phyloP scores from a whole-genome alignment of 371 early-diverging fungal genomes.

The Mortierella sp. region DNA sequence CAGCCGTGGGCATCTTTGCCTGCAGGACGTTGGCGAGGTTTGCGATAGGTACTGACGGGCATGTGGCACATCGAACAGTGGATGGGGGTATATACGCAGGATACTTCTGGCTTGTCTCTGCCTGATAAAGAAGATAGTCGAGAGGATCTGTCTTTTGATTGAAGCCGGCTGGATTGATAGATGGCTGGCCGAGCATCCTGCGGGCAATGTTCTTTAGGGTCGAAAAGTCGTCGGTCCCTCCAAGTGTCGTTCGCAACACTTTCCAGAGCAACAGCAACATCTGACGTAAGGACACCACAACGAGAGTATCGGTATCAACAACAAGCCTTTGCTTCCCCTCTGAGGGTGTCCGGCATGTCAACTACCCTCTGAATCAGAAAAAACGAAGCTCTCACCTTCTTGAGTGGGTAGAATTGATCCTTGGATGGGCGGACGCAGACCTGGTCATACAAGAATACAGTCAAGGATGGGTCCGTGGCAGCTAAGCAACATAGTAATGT shows the following conservation, averaged over 20 bases:
- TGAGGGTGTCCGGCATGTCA: no score
- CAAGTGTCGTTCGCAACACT: slow-evolving; percentile 69
- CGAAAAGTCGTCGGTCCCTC: slow-evolving; percentile 60
- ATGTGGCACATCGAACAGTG: slow-evolving; percentile 23
- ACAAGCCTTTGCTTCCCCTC: no score
- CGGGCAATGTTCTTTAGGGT: slow-evolving; percentile 62
- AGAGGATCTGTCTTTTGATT: slow-evolving; percentile 71
- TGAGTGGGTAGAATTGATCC: slow-evolving; percentile 82
- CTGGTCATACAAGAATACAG: slow-evolving; percentile 71
- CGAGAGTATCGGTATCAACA: no score
- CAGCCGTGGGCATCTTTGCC: slow-evolving; percentile 14
- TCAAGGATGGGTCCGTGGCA: slow-evolving; percentile 61
- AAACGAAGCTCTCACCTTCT: no score
- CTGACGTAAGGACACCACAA: no score
- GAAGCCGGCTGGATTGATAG: slow-evolving; percentile 32
- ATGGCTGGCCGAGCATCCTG: slow-evolving; percentile 57
- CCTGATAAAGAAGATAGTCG: slow-evolving; percentile 71
- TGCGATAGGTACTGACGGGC: slow-evolving; percentile 36
- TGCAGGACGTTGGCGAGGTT: slow-evolving; percentile 29
- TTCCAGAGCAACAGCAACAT: slow-evolving; percentile 77
- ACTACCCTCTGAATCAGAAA: no score
- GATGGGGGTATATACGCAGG: slow-evolving; percentile 65
- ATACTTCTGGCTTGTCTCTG: slow-evolving; percentile 65
- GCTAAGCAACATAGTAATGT: no score
- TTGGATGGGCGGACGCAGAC: slow-evolving; percentile 76